A percentile compares a stretch with the other conserved stretches of the same genome.
phyloP scores from a whole-genome alignment of 1,139 yeast genomes.

The Zhuliangozyma blackwelliae region DNA sequence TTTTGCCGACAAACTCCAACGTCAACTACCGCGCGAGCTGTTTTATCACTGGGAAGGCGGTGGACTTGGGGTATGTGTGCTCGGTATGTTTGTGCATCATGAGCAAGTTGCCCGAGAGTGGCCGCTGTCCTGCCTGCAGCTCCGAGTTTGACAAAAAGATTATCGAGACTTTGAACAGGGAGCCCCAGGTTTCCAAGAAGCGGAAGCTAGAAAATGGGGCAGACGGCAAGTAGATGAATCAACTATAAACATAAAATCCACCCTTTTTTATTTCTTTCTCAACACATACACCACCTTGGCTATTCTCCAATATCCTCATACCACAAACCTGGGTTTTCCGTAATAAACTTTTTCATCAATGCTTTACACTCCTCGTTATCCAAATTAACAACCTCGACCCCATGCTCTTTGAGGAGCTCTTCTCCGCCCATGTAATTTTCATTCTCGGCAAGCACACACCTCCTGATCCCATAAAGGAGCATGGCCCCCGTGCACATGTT shows the following conservation, averaged over 20 bases:
- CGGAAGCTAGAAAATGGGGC: slow-evolving; percentile 23
- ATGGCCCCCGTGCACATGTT: slow-evolving; percentile 95
- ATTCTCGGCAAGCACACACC: slow-evolving; percentile 89
- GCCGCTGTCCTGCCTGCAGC: slow-evolving; percentile 54
- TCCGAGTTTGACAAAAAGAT: slow-evolving; percentile 49
- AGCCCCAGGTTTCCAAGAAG: slow-evolving; percentile 49
- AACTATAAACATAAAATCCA: not conserved
- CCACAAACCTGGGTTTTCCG: slow-evolving; percentile 79
- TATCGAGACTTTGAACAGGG: slow-evolving; percentile 38
- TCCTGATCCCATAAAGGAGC: slow-evolving; percentile 75
- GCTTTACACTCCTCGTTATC: slow-evolving; percentile 65
- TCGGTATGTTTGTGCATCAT: slow-evolving; percentile 84
- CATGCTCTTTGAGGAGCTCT: slow-evolving; percentile 58
- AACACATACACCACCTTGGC: not conserved
- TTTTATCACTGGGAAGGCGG: slow-evolving; percentile 80
- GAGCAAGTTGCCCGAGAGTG: slow-evolving; percentile 59
- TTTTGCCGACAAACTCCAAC: slow-evolving; percentile 78
- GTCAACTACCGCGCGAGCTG: slow-evolving; percentile 96
- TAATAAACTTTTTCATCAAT: slow-evolving; percentile 72
- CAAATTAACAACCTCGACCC: slow-evolving; percentile 71
- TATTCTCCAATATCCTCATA: slow-evolving; percentile 81
- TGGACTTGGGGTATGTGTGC: slow-evolving; percentile 92
- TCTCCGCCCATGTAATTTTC: slow-evolving; percentile 76
- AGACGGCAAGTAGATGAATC: not conserved
- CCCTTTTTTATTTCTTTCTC: not conserved